Evolutionary conservation across 441 rosid genomes (phyloP), one percentile per base, ranked within the genome.

Genomic region (Erodium trifolium): DNA sequence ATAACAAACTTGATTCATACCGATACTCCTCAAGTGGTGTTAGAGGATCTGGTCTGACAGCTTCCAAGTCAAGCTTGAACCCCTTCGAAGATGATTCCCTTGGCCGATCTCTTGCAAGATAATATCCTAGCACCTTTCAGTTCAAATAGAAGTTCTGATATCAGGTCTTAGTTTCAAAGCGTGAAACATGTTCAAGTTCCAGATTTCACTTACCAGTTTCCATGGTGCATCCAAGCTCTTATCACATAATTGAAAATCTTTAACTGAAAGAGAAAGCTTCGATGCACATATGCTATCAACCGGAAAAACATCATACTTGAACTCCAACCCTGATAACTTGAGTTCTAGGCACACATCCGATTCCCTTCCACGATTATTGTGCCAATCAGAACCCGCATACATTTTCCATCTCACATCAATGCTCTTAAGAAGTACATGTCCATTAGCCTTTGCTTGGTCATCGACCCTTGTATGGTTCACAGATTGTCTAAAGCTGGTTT

Each of bases 11-110:
- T 51, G 3, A 65, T 34, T 39, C 71, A 72, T 80, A 92, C 99
- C 99, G 78, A 76, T 92, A 89, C 82, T 96, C 99, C 82, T 96
- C 98, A 3, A 96, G 96, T 71, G 99, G 98, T 37, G 80, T 89
- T 70, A 70, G 77, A 73, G 96, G 94, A 77, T 93, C 88, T 43
- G 98, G 99, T 77, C 94, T 88, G 70, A 93, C 95, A 81, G 93
- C 90, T 79, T 91, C 96, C 78, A 96, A 72, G 73, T 82, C 89
- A 79, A 93, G 73, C 86, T 82, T 89, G 76, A 93, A 78, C 70
- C 96, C 96, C 75, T 93, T 84, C 19, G 98, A 88, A 75, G 89
- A 82, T 59, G 94, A 88, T 71, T 86, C 91, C 79, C 98, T 87
- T 27, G 99, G 98, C 78, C 78, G 94, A 84, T 84, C 94, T 82